Percentiles rank a stretch among this genome's conserved stretches.
These are phyloP conservation scores for Eruca vesicaria DNA, from an alignment of 441 rosid genomes.

Conservation along the genomic window DNA sequence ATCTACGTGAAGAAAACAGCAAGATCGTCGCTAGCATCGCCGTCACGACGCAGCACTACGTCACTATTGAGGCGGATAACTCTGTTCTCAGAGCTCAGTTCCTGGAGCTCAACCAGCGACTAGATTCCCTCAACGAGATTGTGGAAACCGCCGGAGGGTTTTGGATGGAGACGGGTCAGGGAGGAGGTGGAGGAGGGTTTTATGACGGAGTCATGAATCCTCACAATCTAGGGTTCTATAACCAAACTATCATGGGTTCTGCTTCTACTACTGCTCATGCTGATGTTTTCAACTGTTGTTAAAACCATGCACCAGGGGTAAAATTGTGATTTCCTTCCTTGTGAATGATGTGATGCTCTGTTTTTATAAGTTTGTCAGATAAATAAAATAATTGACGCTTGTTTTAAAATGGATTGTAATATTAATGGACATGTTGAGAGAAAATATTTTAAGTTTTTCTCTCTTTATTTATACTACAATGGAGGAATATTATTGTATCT, in stretches of 20 bases:
- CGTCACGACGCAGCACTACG: conserved; percentile 48
- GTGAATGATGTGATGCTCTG: not conserved
- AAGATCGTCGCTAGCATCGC: conserved; percentile 45
- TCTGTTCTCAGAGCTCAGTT: conserved; percentile 66
- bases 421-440: not conserved
- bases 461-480: not conserved
- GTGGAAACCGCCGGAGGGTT: conserved; percentile 28
- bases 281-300: conserved; percentile 29
- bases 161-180: conserved; percentile 21
- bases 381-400: not conserved
- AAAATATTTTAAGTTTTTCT: not conserved
- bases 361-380: conserved; percentile 1
- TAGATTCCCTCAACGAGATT: conserved; percentile 66
- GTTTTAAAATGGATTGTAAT: not conserved
- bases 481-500: conserved; percentile 11
- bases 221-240: conserved; percentile 30
- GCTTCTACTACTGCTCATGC: conserved; percentile 16
- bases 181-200: conserved; percentile 5
- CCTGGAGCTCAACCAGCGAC: conserved; percentile 68
- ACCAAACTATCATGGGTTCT: conserved; percentile 30
- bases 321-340: not conserved
- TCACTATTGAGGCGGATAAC: conserved; percentile 63
- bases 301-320: conserved; percentile 14
- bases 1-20: conserved; percentile 54
- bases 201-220: conserved; percentile 26